Evolutionary conservation across 257 asterid genomes (phyloP), one percentile per base, ranked within the genome.

Genomic region (Solanum pimpinellifolium): DNA sequence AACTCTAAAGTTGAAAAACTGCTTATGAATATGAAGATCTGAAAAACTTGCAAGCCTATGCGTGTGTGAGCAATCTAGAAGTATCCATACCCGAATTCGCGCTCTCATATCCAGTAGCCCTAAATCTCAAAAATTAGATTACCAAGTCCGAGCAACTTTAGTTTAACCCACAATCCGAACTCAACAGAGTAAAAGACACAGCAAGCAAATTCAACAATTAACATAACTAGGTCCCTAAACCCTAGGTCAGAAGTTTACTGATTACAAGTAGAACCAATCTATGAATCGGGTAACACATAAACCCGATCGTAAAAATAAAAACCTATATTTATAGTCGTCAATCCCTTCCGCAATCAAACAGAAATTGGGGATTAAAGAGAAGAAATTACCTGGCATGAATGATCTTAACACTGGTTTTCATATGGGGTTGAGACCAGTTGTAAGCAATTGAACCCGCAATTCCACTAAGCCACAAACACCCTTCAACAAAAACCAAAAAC

Each of bases 351-450:
- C 9, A 33, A 70, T 0, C 20, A 29, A 69, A 68, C 31, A 21
- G 31, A 74, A 68, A 39, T 75, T 39, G 9, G 83, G 83, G 27
- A 66, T 16, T 18, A 16, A 39, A 42, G 23, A 46, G 6, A 5
- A 77, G 21, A 5, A 29, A 35, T 49, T 86, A 94, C 99, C 98
- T 96, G 16, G 98, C 98, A 85, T 96, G 99, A 92, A 96, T 94
- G 52, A 96, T 93, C 95, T 92, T 96, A 85, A 95, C 98, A 87
- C 97, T 96, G 56, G 97, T 91, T 88, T 96, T 96, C 99, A 96
- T 96, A 39, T 93, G 90, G 27, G 99, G 98, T 70, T 92, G 97
- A 86, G 99, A 95, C 98, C 98, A 96, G 89, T 96, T 96, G 89
- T 94, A 96, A 25, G 99, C 98, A 94, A 95, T 66, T 52, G 99